Evolutionary conservation across 1,139 yeast genomes (phyloP).

Genomic region (Pichia sp.): DNA sequence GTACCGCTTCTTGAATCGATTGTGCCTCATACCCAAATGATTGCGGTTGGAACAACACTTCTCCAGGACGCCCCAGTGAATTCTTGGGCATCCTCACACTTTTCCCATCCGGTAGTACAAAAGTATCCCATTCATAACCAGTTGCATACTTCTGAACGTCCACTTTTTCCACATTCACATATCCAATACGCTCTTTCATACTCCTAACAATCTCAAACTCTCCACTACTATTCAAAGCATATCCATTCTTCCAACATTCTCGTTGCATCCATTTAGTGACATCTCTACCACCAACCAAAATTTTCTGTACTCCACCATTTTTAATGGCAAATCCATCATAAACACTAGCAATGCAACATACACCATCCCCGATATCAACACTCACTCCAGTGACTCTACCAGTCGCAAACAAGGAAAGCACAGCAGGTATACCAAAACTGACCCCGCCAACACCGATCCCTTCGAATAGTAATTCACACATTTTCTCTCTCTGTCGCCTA

Average conservation of each 20-base stretch:
- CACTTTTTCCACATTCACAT: slow-evolving; percentile 35
- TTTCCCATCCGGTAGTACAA: slow-evolving; percentile 81
- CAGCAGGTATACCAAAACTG: slow-evolving; percentile 80
- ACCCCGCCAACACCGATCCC: slow-evolving; percentile 81
- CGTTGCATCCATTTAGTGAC: slow-evolving; percentile 68
- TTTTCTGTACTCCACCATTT: slow-evolving; percentile 61
- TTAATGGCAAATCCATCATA: slow-evolving; percentile 82
- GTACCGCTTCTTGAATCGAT: slow-evolving; percentile 60
- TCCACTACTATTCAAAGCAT: slow-evolving; percentile 55
- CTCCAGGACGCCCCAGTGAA: slow-evolving; percentile 53
- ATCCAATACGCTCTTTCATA: slow-evolving; percentile 72
- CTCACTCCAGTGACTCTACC: slow-evolving; percentile 92
- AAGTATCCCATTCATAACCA: slow-evolving; percentile 24
- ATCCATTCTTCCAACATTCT: slow-evolving; percentile 58
- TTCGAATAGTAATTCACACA: slow-evolving; percentile 78
- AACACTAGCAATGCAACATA: slow-evolving; percentile 80
- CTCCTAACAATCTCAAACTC: slow-evolving; percentile 76
- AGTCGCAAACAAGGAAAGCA: slow-evolving; percentile 75
- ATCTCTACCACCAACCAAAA: slow-evolving; percentile 85
- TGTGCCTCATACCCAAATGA: slow-evolving; percentile 68
- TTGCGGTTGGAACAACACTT: slow-evolving; percentile 74
- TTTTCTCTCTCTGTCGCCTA: slow-evolving; percentile 55
- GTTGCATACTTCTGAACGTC: background rate
- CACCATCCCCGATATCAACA: slow-evolving; percentile 92
- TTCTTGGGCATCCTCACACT: slow-evolving; percentile 29